phyloP scores from a whole-genome alignment of 225 moss, liverwort and hornwort species.

The Bryoerythrophyllum caledonicum region DNA sequence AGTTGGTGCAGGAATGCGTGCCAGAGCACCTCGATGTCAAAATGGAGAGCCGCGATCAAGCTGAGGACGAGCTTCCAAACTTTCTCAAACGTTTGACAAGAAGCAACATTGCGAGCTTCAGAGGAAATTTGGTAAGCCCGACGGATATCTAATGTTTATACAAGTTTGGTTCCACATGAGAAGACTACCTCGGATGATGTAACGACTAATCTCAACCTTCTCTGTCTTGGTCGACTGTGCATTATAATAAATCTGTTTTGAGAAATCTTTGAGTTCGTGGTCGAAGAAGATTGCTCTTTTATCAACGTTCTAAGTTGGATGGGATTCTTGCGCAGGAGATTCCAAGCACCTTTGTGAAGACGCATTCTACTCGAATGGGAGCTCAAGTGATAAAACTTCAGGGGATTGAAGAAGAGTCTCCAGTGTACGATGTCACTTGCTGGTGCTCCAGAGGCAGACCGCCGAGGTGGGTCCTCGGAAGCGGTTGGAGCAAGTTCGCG shows the following conservation, averaged over 20 bases:
- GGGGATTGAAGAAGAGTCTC: conserved; percentile 9
- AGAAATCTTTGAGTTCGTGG: background rate
- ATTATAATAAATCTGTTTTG: background rate
- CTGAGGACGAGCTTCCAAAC: background rate
- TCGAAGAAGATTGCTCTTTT: background rate
- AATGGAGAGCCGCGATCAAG: background rate
- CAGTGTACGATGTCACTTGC: background rate
- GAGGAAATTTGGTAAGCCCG: background rate
- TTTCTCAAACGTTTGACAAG: conserved; percentile 20
- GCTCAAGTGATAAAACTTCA: conserved; percentile 14
- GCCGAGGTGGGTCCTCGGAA: conserved; percentile 3
- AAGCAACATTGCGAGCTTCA: background rate
- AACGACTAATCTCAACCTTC: background rate
- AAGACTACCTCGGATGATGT: background rate
- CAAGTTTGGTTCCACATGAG: too few relatives aligned
- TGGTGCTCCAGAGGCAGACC: accelerated
- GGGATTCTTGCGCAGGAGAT: conserved; percentile 24
- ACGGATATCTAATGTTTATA: too few relatives aligned
- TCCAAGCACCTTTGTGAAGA: conserved; percentile 8
- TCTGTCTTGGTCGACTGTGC: background rate
- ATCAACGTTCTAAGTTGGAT: background rate
- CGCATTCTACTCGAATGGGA: conserved; percentile 11
- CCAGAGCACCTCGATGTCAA: background rate
- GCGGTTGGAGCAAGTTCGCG: conserved; percentile 19
- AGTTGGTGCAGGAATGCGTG: background rate